These are phyloP conservation scores for Paramecium pentaurelia DNA, from an alignment of 73 alveolate genomes.

Conservation along the genomic window DNA sequence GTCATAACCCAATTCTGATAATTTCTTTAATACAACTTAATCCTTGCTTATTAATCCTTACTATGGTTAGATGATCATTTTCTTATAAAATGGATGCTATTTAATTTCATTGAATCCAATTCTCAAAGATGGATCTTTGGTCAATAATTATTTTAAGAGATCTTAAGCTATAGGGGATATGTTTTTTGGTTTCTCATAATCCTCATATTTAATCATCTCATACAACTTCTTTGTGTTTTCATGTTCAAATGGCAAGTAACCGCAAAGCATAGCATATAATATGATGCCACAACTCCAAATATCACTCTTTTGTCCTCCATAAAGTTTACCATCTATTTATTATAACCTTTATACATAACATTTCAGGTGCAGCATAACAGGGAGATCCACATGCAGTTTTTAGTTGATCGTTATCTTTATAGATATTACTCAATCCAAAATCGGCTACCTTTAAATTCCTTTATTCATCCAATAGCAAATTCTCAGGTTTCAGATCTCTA, in stretches of 20 bases:
- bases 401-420: slow-evolving; percentile 56
- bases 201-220: slow-evolving; percentile 42
- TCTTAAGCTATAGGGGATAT: not conserved
- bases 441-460: slow-evolving; percentile 72
- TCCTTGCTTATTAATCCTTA: not conserved
- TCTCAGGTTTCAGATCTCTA: slow-evolving; percentile 76
- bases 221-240: slow-evolving; percentile 45
- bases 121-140: slow-evolving; percentile 22
- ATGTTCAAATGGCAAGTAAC: slow-evolving; percentile 70
- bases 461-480: slow-evolving; percentile 64
- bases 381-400: slow-evolving; percentile 80
- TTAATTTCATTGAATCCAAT: not conserved
- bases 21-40: not conserved
- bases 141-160: not conserved
- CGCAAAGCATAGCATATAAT: slow-evolving; percentile 73
- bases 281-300: slow-evolving; percentile 75
- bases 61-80: not conserved
- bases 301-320: slow-evolving; percentile 65
- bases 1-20: slow-evolving; percentile 16
- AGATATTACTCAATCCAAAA: slow-evolving; percentile 74
- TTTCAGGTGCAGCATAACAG: slow-evolving; percentile 82
- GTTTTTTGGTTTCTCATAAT: slow-evolving; percentile 37
- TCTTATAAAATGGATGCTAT: slow-evolving; percentile 5
- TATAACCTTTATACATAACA: slow-evolving; percentile 57
- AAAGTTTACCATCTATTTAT: slow-evolving; percentile 44